Percentiles rank a stretch among this genome's conserved stretches.
phyloP scores from a whole-genome alignment of 2,329 filamentous ascomycete species.

The Trichoderma guizhouense region DNA sequence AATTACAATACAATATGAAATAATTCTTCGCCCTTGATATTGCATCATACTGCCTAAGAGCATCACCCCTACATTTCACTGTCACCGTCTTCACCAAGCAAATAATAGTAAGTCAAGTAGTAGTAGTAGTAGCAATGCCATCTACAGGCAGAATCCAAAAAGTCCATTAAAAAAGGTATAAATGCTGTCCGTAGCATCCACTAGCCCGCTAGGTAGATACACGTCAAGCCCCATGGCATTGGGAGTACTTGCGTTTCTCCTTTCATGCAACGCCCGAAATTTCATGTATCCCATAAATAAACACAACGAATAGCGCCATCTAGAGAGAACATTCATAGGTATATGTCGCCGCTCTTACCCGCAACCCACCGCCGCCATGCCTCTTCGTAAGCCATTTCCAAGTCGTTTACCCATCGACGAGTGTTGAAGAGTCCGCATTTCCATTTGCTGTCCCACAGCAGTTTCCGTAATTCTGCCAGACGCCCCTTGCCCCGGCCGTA shows the following conservation, averaged over 20 bases:
- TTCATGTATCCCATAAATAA: not conserved
- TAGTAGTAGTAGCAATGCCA: not conserved
- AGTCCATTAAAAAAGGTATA: not conserved
- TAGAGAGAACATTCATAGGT: slow-evolving; percentile 48
- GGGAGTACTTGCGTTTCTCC: not conserved
- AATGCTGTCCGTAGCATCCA: not conserved
- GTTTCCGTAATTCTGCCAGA: slow-evolving; percentile 71
- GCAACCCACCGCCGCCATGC: slow-evolving; percentile 87
- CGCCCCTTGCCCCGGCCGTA: slow-evolving; percentile 61
- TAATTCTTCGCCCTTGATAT: not conserved
- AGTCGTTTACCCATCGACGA: slow-evolving; percentile 80
- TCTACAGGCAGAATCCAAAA: not conserved
- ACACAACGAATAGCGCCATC: not conserved
- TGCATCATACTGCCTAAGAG: not conserved
- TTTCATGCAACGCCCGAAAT: not conserved
- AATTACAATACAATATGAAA: not conserved
- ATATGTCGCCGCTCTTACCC: slow-evolving; percentile 89
- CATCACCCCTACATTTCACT: not conserved
- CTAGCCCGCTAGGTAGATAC: not conserved
- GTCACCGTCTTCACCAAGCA: not conserved
- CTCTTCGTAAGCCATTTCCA: slow-evolving; percentile 83
- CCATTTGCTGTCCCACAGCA: slow-evolving; percentile 83
- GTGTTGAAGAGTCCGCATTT: slow-evolving; percentile 88
- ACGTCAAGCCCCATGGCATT: not conserved
- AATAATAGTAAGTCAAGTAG: not conserved